These are phyloP conservation scores for Gnomoniopsis sp. DNA, from an alignment of 2,329 filamentous ascomycete species.

Conservation along the genomic window DNA sequence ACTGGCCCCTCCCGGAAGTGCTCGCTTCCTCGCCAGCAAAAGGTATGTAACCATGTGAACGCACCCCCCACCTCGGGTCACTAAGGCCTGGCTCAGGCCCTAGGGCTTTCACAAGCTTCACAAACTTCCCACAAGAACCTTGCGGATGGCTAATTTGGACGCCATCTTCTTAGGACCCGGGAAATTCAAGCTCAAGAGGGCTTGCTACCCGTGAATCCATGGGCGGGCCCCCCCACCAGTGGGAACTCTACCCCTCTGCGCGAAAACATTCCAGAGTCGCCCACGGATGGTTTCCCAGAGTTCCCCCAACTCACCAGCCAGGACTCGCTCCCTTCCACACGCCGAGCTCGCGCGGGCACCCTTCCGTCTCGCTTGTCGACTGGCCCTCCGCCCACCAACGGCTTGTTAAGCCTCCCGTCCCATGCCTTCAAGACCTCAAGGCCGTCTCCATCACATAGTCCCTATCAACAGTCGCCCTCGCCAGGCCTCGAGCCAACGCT, in stretches of 20 bases:
- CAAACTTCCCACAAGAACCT: not conserved
- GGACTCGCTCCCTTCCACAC: conserved; percentile 62
- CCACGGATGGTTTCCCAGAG: conserved; percentile 92
- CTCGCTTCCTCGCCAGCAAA: conserved; percentile 76
- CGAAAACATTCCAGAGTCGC: conserved; percentile 96
- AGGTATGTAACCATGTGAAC: conserved; percentile 58
- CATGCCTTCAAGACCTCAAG: conserved; percentile 74
- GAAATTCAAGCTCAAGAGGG: conserved; percentile 98
- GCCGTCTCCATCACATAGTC: conserved; percentile 81
- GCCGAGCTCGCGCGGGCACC: conserved; percentile 87
- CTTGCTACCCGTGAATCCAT: conserved; percentile 68
- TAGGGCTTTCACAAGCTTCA: conserved; percentile 9
- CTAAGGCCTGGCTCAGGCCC: conserved; percentile 9
- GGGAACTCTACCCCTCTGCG: conserved; percentile 94
- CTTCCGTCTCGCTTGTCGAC: conserved; percentile 93
- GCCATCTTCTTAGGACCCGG: conserved; percentile 62
- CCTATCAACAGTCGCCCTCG: conserved; percentile 67
- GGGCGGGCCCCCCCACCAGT: conserved; percentile 95
- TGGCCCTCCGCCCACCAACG: conserved; percentile 59
- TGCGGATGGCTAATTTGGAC: conserved; percentile 17
- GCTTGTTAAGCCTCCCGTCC: conserved; percentile 52
- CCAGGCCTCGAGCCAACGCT: conserved; percentile 47
- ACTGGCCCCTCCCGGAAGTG: conserved; percentile 59
- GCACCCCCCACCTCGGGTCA: not conserved
- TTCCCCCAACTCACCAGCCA: conserved; percentile 71